Evolutionary conservation across 2,329 filamentous ascomycete genomes (phyloP), one percentile per base, ranked within the genome.

Genomic region (Calonectria crousiana): DNA sequence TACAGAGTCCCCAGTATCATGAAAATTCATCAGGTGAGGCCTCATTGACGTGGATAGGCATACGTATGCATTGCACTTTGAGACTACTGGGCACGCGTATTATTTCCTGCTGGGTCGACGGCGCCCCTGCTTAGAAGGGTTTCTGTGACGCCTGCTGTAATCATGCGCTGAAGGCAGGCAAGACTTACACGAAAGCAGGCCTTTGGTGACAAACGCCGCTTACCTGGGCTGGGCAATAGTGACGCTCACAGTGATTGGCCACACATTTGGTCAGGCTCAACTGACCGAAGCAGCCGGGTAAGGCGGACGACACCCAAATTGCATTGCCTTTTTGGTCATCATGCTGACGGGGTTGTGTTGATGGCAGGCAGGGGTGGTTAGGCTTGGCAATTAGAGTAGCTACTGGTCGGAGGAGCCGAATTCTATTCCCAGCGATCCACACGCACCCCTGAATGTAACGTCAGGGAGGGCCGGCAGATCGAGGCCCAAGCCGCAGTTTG

Each of bases 371-470:
- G n/a, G 41, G 20, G 23, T n/a, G 23, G 28, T 49, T 36, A 38
- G 3, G 41, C 49, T 56, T 71, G 20, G 26, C 34, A 36, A 18
- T 53, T 52, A 56, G 18, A 34, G 18, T 51, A 53, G n/a, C 34
- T 8, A 26, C 38, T 13, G 26, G 28, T 6, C 14, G 13, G n/a
- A 26, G 20, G 41, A 8, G 26, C 28, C 16, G 51, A 36, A 14
- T 65, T 16, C 68, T 65, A 71, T 66, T 66, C 68, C 65, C 30
- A 26, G 56, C 10, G 13, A 20, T 53, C 14, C 30, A 34, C 36
- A 44, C 14, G 26, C n/a, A 11, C 58, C 32, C 16, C 18, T n/a
- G 26, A 56, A 44, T 36, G 49, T 30, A 53, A 47, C 14, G 18
- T 30, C 9, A 23, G 10, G 26, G 68, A 65, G 41, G 49, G 47